A percentile compares a stretch with the other conserved stretches of the same genome.
Evolutionary conservation across 148 eudicot genomes (phyloP).

Genomic region (Arbutus unedo): DNA sequence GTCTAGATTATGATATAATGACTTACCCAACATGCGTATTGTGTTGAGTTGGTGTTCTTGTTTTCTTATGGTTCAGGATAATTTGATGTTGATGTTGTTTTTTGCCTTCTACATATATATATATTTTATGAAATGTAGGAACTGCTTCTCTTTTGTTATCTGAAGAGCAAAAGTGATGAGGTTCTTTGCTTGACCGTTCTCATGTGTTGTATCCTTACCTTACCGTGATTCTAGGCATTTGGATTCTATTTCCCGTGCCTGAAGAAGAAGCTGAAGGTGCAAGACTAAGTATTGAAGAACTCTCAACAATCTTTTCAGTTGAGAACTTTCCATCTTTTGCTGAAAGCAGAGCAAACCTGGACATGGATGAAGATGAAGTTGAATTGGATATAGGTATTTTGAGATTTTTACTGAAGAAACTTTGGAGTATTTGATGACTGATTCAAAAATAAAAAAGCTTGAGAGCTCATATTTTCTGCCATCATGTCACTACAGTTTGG

Average conservation of each 20-base stretch:
- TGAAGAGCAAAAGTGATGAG: background rate
- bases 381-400: constrained; percentile 75
- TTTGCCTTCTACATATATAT: background rate
- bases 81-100: background rate
- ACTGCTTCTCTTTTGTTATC: background rate
- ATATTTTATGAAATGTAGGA: background rate
- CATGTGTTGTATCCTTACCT: background rate
- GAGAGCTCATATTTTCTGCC: background rate
- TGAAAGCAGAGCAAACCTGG: constrained; percentile 37
- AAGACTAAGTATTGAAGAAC: constrained; percentile 53
- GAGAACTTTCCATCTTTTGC: constrained; percentile 54
- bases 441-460: constrained; percentile 4
- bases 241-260: constrained; percentile 48
- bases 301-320: constrained; percentile 51
- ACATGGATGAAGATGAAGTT: constrained; percentile 35
- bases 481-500: background rate
- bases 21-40: background rate
- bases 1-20: background rate
- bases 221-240: constrained; percentile 36
- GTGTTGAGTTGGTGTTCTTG: background rate
- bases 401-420: background rate
- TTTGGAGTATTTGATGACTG: constrained; percentile 1
- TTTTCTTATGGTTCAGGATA: background rate
- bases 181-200: background rate
- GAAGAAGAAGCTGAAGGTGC: constrained; percentile 40